These are phyloP conservation scores for Xylaria sp. DNA, from an alignment of 2,329 filamentous ascomycete genomes.

Conservation along the genomic window DNA sequence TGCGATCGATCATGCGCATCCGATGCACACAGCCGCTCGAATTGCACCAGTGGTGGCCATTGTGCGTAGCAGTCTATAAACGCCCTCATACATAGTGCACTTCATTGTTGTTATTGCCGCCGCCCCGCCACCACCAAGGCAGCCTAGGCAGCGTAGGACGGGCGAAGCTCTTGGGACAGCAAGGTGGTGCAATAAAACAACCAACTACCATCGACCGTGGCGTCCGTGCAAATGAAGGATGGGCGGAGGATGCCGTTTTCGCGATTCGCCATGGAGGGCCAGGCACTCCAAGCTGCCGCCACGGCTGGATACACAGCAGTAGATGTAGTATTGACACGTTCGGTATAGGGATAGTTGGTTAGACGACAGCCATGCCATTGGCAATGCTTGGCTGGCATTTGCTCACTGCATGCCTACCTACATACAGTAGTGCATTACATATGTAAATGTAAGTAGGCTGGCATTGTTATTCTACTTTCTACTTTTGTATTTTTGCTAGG, in stretches of 20 bases:
- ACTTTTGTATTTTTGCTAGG: neutral
- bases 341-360: no score
- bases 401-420: neutral
- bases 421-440: no score
- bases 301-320: constrained; percentile 8
- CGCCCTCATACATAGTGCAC: neutral
- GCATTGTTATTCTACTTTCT: neutral
- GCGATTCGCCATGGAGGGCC: constrained; percentile 11
- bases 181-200: constrained; percentile 14
- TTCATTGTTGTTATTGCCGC: neutral
- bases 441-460: neutral
- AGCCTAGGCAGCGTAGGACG: constrained; percentile 2
- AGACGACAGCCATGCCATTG: neutral
- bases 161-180: constrained; percentile 9
- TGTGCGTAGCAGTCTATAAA: constrained; percentile 9
- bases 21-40: constrained; percentile 23
- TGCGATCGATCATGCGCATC: constrained; percentile 21
- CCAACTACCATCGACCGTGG: neutral
- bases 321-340: constrained; percentile 5
- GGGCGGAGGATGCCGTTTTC: constrained; percentile 20
- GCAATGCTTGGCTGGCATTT: constrained; percentile 10
- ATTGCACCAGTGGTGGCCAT: constrained; percentile 2
- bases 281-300: neutral
- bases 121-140: neutral
- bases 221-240: neutral